These are phyloP conservation scores for Mikania micrantha DNA, from an alignment of 129 eudicot species.

Conservation along the genomic window DNA sequence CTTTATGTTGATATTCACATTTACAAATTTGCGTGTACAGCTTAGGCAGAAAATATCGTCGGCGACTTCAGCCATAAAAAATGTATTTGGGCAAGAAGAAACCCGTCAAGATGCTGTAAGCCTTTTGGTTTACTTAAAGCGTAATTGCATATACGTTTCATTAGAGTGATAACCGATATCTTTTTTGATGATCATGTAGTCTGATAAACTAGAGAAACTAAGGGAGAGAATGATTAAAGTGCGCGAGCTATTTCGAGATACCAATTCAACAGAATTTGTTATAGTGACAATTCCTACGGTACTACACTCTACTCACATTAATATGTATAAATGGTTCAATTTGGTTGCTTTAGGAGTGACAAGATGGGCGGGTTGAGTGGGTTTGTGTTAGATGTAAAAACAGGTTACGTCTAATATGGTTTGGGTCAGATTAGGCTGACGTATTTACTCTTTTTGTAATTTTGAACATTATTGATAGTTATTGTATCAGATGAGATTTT, in stretches of 20 bases:
- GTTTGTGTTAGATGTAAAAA: not conserved
- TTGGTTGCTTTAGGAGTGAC: not conserved
- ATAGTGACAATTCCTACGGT: slow-evolving; percentile 98
- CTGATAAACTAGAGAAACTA: slow-evolving; percentile 64
- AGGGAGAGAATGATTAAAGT: slow-evolving; percentile 93
- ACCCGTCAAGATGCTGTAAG: slow-evolving; percentile 61
- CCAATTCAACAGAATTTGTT: slow-evolving; percentile 82
- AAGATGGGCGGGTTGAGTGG: too few relatives aligned
- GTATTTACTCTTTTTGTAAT: not conserved
- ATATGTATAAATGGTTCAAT: not conserved
- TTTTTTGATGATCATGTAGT: slow-evolving; percentile 30
- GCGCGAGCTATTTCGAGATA: slow-evolving; percentile 89
- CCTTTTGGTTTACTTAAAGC: not conserved
- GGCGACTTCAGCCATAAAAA: slow-evolving; percentile 91
- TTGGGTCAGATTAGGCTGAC: too few relatives aligned
- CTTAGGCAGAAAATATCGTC: slow-evolving; percentile 75
- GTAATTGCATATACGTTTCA: not conserved
- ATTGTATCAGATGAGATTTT: not conserved
- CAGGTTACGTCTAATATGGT: not conserved
- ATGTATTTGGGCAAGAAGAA: slow-evolving; percentile 82
- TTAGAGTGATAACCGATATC: not conserved
- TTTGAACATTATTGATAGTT: not conserved
- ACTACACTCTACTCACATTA: slow-evolving; percentile 1
- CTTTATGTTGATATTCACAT: not conserved
- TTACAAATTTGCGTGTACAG: slow-evolving; percentile 38